Conservation (phyloP, 2,329 filamentous ascomycete species). For the Knoxdaviesia proteae region DNA sequence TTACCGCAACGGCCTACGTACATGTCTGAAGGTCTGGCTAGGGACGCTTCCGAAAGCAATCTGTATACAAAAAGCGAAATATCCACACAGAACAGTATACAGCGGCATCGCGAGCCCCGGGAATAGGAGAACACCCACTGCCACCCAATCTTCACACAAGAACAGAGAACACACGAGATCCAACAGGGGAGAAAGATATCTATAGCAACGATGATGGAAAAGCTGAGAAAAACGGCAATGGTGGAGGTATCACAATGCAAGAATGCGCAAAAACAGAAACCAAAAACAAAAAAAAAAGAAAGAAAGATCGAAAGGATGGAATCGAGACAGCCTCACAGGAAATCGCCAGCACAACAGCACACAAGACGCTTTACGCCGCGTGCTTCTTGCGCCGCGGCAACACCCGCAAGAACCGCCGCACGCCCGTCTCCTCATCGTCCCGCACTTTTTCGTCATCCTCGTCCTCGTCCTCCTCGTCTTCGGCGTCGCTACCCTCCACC, state of each 20-base stretch:
- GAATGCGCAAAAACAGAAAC: neutral
- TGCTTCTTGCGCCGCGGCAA: too few species aligned
- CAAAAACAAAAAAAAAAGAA: slow-evolving; percentile 1
- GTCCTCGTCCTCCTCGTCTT: slow-evolving; percentile 1
- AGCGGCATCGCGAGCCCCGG: too few species aligned
- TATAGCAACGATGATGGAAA: too few species aligned
- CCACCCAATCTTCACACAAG: neutral
- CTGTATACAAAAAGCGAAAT: too few species aligned
- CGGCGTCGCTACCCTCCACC: slow-evolving; percentile 1
- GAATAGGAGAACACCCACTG: too few species aligned
- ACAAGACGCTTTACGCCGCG: neutral
- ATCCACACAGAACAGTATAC: too few species aligned
- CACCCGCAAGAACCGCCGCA: too few species aligned
- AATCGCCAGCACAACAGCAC: neutral
- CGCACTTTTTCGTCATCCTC: slow-evolving; percentile 2
- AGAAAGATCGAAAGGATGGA: neutral
- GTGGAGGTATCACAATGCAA: neutral
- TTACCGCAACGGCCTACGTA: too few species aligned
- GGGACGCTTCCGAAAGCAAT: too few species aligned
- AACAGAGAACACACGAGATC: neutral
- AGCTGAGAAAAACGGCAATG: neutral
- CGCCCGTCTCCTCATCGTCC: neutral
- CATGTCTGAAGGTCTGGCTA: too few species aligned
- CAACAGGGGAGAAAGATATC: neutral
- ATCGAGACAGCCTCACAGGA: too few species aligned